Base-by-base conservation (phyloP, 495 filamentous ascomycete genomes). In the Thermothielavioides terrestris region DNA sequence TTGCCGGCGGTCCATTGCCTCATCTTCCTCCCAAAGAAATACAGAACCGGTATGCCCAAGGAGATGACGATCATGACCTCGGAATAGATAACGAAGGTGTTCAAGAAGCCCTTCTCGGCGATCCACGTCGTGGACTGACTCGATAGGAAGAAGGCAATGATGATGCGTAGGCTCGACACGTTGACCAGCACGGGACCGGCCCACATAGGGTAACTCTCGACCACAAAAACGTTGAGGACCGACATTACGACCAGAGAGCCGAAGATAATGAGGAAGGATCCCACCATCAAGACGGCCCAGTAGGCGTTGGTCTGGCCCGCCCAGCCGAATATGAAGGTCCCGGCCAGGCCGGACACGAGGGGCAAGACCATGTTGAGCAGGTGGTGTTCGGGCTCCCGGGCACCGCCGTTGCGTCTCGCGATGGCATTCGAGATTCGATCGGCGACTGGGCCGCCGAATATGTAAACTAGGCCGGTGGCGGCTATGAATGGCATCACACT, bases 181-280 rank as follows among this genome's bases (percentile, higher is more conserved):
- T 60, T 60, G 47, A 60, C 60, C 26, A 63, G 54, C 32, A 60
- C 60, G 27, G 57, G 57, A 32, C 60, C 60, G 11, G 57, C 60
- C 57, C 60, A 63, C 52, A 53, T 53, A 31, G 57, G 57, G 32
- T 63, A 63, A 50, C 57, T 60, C 51, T 63, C 53, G 9, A 60
- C 57, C 18, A 55, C 42, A 52, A 51, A 63, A 28, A 63, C 60
- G 46, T 51, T 53, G 15, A 54, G 37, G 38, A 55, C 53, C 10
- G 57, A 58, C 36, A 54, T 54, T 11, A 49, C 30, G 26, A 41
- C 46, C 9, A 63, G 48, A 31, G 57, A 56, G 25, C 25, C 45
- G 42, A 56, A 60, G 31, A 55, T 49, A 26, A 56, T 39, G 20
- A 59, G 42, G 26, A 52, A 52, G 3, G 53, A 37, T 1, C 53